Percentiles rank a stretch among this genome's conserved stretches.
Conservation (phyloP, 2,329 filamentous ascomycete genomes). For the Colletotrichum orbiculare region DNA sequence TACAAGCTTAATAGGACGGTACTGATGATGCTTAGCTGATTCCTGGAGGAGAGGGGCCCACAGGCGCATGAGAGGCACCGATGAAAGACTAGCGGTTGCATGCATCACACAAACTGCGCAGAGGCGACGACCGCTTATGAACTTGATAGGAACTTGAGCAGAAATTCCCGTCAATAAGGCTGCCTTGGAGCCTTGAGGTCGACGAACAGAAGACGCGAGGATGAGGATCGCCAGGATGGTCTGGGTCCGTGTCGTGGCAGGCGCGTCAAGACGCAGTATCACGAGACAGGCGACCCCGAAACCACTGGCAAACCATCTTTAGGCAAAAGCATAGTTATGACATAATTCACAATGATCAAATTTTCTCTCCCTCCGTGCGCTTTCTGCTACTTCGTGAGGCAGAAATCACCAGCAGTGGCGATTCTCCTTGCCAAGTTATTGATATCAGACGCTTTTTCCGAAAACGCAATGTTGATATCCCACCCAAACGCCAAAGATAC, state of each 20-base stretch:
- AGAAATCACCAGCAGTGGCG: slow-evolving; percentile 19
- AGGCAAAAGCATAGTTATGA: slow-evolving; percentile 14
- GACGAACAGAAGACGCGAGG: too few species aligned
- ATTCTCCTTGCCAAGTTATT: slow-evolving; percentile 12
- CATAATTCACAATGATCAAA: slow-evolving; percentile 29
- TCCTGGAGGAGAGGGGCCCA: slow-evolving; percentile 80
- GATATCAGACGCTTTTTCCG: slow-evolving; percentile 31
- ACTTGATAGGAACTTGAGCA: too few species aligned
- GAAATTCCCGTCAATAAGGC: too few species aligned
- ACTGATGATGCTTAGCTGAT: slow-evolving; percentile 68
- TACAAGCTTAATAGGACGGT: too few species aligned
- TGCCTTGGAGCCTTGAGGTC: too few species aligned
- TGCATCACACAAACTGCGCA: neutral
- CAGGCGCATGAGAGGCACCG: slow-evolving; percentile 31
- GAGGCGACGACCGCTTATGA: too few species aligned
- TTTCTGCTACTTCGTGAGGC: slow-evolving; percentile 1
- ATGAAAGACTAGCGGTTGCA: neutral
- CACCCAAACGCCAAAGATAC: slow-evolving; percentile 41
- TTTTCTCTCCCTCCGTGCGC: slow-evolving; percentile 14
- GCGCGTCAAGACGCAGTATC: neutral
- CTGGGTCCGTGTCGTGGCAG: too few species aligned
- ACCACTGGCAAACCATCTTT: neutral
- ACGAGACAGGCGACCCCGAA: neutral
- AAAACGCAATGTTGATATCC: slow-evolving; percentile 27
- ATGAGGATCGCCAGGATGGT: too few species aligned